These are phyloP conservation scores for Kokia cookei DNA, from an alignment of 441 rosid genomes.

Conservation along the genomic window DNA sequence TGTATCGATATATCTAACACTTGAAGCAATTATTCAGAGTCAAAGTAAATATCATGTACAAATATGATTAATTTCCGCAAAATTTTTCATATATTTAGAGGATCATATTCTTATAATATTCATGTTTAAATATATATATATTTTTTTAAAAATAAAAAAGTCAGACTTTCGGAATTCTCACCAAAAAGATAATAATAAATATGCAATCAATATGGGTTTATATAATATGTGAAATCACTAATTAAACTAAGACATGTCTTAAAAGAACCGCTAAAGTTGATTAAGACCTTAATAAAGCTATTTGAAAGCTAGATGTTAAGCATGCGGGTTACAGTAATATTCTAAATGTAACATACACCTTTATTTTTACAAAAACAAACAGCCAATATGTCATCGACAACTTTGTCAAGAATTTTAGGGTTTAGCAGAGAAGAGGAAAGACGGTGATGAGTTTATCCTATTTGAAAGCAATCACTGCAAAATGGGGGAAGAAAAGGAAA, in stretches of 20 bases:
- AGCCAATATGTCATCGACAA: not conserved
- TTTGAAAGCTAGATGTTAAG: conserved; percentile 23
- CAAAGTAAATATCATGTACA: not conserved
- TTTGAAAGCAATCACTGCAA: no score
- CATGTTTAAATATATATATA: not conserved
- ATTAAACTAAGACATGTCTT: not conserved
- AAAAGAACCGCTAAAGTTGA: conserved; percentile 19
- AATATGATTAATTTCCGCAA: not conserved
- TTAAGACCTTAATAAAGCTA: conserved; percentile 22
- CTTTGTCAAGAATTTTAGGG: not conserved
- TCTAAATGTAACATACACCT: conserved; percentile 27
- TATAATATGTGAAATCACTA: not conserved
- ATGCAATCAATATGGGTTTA: no score
- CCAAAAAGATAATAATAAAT: no score
- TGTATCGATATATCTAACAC: not conserved
- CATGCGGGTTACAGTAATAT: conserved; percentile 20
- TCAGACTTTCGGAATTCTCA: no score
- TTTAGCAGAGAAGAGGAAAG: no score
- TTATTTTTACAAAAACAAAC: conserved; percentile 4
- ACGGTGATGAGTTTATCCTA: no score
- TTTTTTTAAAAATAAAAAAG: not conserved
- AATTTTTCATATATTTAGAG: not conserved
- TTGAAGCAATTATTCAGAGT: no score
- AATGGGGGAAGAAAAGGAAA: no score
- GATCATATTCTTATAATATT: not conserved